A percentile compares a stretch with the other conserved stretches of the same genome.
Conservation (phyloP, 2,329 filamentous ascomycete species). For the Aspergillus flavus region DNA sequence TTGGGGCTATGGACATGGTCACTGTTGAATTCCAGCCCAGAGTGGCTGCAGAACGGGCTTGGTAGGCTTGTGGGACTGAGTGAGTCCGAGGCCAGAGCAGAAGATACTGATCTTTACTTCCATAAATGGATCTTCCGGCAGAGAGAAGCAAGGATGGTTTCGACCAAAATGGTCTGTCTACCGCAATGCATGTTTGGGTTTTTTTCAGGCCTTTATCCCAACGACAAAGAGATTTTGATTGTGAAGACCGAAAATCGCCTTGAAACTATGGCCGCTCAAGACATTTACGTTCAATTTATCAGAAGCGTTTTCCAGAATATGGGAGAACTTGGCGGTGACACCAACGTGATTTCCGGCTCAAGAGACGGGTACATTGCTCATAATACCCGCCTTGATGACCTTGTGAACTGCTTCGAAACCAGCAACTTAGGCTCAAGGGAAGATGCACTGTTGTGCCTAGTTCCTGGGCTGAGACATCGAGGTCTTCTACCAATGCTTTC, state of each 20-base stretch:
- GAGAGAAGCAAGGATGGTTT: conserved; percentile 24
- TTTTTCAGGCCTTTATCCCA: conserved; percentile 4
- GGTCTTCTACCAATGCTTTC: conserved; percentile 26
- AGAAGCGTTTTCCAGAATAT: conserved; percentile 17
- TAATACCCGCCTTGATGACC: conserved; percentile 26
- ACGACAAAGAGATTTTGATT: conserved; percentile 24
- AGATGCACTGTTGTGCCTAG: conserved; percentile 36
- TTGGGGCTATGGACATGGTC: conserved; percentile 39
- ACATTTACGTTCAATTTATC: conserved; percentile 37
- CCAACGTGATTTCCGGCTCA: conserved; percentile 18
- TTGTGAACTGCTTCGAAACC: conserved; percentile 28
- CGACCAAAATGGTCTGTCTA: conserved; percentile 19
- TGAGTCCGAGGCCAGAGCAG: conserved; percentile 19
- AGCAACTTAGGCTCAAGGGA: conserved; percentile 29
- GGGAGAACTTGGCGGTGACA: conserved; percentile 17
- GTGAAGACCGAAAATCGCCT: conserved; percentile 27
- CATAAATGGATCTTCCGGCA: conserved; percentile 37
- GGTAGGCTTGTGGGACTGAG: conserved; percentile 27
- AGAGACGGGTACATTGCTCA: conserved; percentile 20
- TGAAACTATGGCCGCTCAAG: conserved; percentile 35
- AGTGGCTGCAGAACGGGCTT: conserved; percentile 19
- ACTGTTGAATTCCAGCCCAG: conserved; percentile 23
- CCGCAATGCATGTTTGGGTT: conserved; percentile 26
- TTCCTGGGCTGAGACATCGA: conserved; percentile 26
- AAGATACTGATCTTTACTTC: conserved; percentile 30